phyloP scores from a whole-genome alignment of 164 flowering plant species.

The Cinnamomum micranthum region DNA sequence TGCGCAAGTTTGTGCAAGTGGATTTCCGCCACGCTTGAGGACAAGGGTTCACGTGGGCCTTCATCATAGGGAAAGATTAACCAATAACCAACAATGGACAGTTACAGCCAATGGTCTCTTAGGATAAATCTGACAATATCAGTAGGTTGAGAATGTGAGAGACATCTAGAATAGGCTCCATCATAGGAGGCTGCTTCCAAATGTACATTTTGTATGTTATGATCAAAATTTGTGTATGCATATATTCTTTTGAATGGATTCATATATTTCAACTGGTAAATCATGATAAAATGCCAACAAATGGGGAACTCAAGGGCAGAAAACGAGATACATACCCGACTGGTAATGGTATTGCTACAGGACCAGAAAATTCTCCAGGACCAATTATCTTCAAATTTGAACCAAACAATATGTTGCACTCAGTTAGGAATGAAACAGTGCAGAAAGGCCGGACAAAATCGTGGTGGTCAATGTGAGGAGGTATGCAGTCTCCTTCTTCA shows the following conservation, averaged over 20 bases:
- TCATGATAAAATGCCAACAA: not conserved
- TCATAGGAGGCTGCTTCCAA: not conserved
- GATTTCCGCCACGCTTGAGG: too few relatives aligned
- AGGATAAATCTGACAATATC: too few relatives aligned
- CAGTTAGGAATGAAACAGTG: slow-evolving; percentile 48
- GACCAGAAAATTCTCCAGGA: slow-evolving; percentile 53
- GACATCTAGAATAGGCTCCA: too few relatives aligned
- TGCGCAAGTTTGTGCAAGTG: too few relatives aligned
- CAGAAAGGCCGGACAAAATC: slow-evolving; percentile 60
- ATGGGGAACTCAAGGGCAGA: not conserved
- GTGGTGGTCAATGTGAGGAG: slow-evolving; percentile 64
- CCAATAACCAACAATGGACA: too few relatives aligned
- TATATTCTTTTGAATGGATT: not conserved
- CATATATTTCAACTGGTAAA: not conserved
- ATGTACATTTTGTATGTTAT: not conserved
- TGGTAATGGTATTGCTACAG: slow-evolving; percentile 46
- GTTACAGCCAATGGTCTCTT: too few relatives aligned
- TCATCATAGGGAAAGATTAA: too few relatives aligned
- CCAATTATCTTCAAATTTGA: slow-evolving; percentile 28
- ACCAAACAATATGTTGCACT: slow-evolving; percentile 52
- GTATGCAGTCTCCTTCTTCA: slow-evolving; percentile 61
- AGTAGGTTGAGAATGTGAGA: too few relatives aligned
- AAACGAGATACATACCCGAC: slow-evolving; percentile 39
- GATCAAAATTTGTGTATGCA: not conserved
- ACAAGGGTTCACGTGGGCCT: too few relatives aligned